These are phyloP conservation scores for Meyerozyma sp. DNA, from an alignment of 1,139 yeast species.

Conservation along the genomic window DNA sequence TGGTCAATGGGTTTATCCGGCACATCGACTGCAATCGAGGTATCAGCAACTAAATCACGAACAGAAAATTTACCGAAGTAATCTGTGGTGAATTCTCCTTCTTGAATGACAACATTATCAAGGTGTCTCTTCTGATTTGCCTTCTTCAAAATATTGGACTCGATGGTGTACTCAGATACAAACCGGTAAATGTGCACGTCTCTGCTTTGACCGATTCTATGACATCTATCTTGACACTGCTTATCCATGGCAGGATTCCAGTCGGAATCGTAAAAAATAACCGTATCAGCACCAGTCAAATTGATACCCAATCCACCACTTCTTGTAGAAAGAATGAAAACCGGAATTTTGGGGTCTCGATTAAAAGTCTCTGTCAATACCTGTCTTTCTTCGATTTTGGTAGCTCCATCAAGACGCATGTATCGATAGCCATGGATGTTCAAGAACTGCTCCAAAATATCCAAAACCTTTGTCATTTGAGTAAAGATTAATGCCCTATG, in stretches of 20 bases:
- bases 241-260: slow-evolving; percentile 99
- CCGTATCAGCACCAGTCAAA: slow-evolving; percentile 97
- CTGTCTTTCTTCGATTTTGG: slow-evolving; percentile 95
- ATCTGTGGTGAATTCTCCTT: slow-evolving; percentile 97
- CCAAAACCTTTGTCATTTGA: slow-evolving; percentile 96
- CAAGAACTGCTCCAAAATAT: slow-evolving; percentile 86
- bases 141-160: slow-evolving; percentile 86
- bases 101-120: slow-evolving; percentile 95
- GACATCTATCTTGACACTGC: slow-evolving; percentile 99
- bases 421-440: slow-evolving; percentile 93
- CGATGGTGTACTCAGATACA: slow-evolving; percentile 94
- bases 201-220: slow-evolving; percentile 96
- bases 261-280: slow-evolving; percentile 97
- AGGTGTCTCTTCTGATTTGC: slow-evolving; percentile 94
- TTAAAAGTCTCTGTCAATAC: slow-evolving; percentile 89
- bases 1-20: slow-evolving; percentile 35
- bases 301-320: slow-evolving; percentile 98
- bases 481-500: slow-evolving; percentile 95
- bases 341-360: slow-evolving; percentile 79
- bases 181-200: slow-evolving; percentile 96
- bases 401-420: slow-evolving; percentile 95
- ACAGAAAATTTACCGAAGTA: slow-evolving; percentile 87
- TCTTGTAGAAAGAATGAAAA: slow-evolving; percentile 88
- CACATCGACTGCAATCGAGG: slow-evolving; percentile 30
- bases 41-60: slow-evolving; percentile 78